Conservation (phyloP, 139 green algal species). For the Micromonas pusilla region DNA sequence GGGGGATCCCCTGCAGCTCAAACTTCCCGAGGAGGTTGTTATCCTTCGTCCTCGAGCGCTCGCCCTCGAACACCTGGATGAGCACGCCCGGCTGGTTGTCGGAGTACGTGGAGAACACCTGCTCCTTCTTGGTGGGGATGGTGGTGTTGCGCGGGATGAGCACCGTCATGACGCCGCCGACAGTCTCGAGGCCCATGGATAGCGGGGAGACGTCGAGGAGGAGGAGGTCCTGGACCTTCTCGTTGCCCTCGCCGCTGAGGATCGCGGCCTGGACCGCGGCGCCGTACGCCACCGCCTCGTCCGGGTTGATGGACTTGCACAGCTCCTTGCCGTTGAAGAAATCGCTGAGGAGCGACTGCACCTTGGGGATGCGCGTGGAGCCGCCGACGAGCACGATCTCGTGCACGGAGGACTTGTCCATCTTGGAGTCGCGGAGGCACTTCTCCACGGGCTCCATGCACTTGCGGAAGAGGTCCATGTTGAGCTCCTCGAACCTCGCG, state of each 20-base stretch:
- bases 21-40: constrained; percentile 99
- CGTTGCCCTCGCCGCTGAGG: constrained; percentile 76
- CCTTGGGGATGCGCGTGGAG: constrained; percentile 96
- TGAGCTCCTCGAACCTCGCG: constrained; percentile 95
- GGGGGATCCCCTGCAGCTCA: constrained; percentile 93
- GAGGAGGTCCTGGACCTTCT: constrained; percentile 97
- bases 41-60: constrained; percentile 84
- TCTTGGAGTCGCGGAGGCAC: constrained; percentile 78
- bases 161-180: constrained; percentile 81
- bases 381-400: constrained; percentile 91
- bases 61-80: constrained; percentile 89
- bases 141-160: constrained; percentile 96
- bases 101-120: constrained; percentile 96
- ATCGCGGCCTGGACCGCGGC: constrained; percentile 94
- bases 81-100: constrained; percentile 98
- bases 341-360: constrained; percentile 93
- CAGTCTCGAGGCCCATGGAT: constrained; percentile 93
- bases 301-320: constrained; percentile 98
- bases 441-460: constrained; percentile 99
- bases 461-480: constrained; percentile 99
- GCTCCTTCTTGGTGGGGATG: constrained; percentile 99
- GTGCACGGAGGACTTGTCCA: constrained; percentile 78
- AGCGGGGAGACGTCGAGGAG: constrained; percentile 95
- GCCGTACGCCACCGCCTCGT: constrained; percentile 97
- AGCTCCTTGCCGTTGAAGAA: constrained; percentile 99